phyloP scores from a whole-genome alignment of 2,329 filamentous ascomycete species.

The Stylonectria norvegica region DNA sequence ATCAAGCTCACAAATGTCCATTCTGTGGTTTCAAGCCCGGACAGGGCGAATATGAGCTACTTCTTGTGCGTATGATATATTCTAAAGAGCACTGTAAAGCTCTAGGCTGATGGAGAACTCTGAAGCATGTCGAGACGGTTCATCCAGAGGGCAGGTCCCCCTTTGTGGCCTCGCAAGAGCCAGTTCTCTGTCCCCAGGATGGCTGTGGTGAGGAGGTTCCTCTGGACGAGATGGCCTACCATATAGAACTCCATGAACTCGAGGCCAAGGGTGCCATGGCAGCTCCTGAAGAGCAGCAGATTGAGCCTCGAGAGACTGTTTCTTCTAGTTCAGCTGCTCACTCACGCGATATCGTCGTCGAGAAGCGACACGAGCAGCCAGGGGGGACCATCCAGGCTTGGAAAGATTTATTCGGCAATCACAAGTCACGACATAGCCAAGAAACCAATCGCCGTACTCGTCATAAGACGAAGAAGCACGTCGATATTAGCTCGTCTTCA shows the following conservation, averaged over 20 bases:
- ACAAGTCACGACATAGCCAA: constrained; percentile 7
- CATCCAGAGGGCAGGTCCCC: constrained; percentile 22
- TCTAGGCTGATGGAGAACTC: constrained; percentile 13
- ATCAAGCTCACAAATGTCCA: constrained; percentile 22
- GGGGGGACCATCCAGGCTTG: constrained; percentile 19
- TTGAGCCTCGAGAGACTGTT: no score
- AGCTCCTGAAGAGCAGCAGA: no score
- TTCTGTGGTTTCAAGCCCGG: constrained; percentile 35
- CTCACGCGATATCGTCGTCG: constrained; percentile 3
- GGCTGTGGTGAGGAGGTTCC: constrained; percentile 55
- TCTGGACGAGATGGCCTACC: constrained; percentile 22
- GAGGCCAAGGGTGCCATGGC: constrained; percentile 20
- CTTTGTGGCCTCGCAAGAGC: constrained; percentile 9
- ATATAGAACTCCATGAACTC: constrained; percentile 26
- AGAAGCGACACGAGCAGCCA: constrained; percentile 14
- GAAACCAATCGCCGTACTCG: constrained; percentile 19
- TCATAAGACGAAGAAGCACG: constrained; percentile 21
- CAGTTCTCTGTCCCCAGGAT: constrained; percentile 30
- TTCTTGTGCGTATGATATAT: constrained; percentile 29
- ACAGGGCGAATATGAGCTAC: constrained; percentile 33
- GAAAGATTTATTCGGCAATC: constrained; percentile 20
- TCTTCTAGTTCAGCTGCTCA: no score
- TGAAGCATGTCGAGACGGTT: constrained; percentile 28
- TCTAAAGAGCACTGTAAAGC: constrained; percentile 2
- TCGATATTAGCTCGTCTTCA: constrained; percentile 2